Evolutionary conservation across 805 yeast genomes (phyloP).

Genomic region (Henningerozyma blattae): DNA sequence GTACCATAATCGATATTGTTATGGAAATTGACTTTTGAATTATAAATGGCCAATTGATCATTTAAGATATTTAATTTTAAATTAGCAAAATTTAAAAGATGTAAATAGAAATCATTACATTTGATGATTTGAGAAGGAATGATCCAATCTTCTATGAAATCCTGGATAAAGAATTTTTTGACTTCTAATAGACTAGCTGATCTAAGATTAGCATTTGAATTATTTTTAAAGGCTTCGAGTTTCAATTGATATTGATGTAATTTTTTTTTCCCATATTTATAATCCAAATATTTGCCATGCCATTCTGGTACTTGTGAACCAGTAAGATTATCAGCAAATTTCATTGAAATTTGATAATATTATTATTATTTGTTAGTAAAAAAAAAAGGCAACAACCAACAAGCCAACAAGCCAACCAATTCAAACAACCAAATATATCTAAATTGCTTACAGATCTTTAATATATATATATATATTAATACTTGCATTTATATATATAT

Average conservation of each 20-base stretch:
- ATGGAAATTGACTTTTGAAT: neutral
- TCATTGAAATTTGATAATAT: no score
- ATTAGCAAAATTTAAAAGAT: constrained; percentile 18
- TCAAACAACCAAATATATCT: no score
- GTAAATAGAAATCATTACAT: constrained; percentile 23
- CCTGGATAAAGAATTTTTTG: constrained; percentile 1
- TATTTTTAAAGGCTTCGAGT: constrained; percentile 16
- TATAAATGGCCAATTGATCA: constrained; percentile 14
- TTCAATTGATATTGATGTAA: no score
- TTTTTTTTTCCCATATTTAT: constrained; percentile 36
- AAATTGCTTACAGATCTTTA: no score
- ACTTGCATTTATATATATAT: no score
- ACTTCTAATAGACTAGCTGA: neutral
- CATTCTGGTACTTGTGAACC: constrained; percentile 77
- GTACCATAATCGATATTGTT: neutral
- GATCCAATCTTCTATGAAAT: constrained; percentile 24
- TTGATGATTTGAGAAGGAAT: constrained; percentile 18
- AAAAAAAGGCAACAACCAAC: no score
- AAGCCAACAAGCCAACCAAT: no score
- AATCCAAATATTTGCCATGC: constrained; percentile 71
- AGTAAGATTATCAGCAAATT: constrained; percentile 50
- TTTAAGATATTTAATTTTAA: constrained; percentile 14
- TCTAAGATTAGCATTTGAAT: neutral
- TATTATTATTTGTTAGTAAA: no score
- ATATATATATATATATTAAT: no score